Evolutionary conservation across 2,329 filamentous ascomycete species (phyloP), one percentile per base, ranked within the genome.

Genomic region (Hypomyces rosellus): DNA sequence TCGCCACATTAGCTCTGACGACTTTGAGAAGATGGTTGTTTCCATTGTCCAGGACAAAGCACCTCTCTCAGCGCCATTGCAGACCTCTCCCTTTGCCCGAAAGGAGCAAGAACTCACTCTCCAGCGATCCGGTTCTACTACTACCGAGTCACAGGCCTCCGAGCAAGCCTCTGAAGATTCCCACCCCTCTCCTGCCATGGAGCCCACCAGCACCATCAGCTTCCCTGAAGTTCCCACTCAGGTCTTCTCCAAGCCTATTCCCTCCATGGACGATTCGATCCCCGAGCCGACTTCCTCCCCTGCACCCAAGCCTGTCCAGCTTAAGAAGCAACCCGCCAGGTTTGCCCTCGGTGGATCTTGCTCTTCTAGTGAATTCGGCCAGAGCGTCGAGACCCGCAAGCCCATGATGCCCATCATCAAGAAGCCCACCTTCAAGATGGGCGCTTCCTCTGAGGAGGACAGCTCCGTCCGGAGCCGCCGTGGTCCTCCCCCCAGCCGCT

Each of bases 11-110:
- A 95, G 90, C n/a, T 89, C 92, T 6, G 81, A 89, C 62, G 88
- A 93, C 61, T 78, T 97, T 30, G 89, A 96, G 69, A 95, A 95
- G 73, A 95, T 97, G 81, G 89, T 96, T 39, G 82, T 88, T 50
- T 89, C 86, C 37, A 96, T 96, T 50, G 93, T 96, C 65, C 88
- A 95, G 68, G 86, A 93, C 69, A 89, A 88, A 67, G 78, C 74
- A 46, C 81, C 75, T 59, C 68, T 83, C 8, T 74, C 78, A 15
- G 67, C 67, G 25, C 68, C 68, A 40, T 59, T 61, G 4, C 58
- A 62, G 5, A 53, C 57, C 42, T 54, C 61, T 33, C 57, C 61
- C 34, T 46, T 59, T 63, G 65, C 60, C 58, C 64, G n/a, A 62
- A 76, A 77, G 46, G 71, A 79, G 51, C 75, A 65, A 5, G 64